Percentiles rank a stretch among this genome's conserved stretches.
Evolutionary conservation across 1,284 basidiomycete species (phyloP).

Genomic region (Malassezia globosa): DNA sequence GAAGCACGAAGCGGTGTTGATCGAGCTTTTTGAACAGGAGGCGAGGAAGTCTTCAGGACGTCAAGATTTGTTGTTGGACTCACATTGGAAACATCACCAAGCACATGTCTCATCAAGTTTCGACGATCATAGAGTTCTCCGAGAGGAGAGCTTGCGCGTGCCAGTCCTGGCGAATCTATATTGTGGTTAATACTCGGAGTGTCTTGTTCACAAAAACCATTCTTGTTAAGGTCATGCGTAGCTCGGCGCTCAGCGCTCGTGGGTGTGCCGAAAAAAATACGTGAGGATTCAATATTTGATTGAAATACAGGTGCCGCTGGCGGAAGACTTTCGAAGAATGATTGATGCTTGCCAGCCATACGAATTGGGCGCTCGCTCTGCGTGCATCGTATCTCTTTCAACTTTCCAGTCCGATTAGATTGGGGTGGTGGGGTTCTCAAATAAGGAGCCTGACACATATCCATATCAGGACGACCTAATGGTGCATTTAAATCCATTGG

Average conservation of each 20-base stretch:
- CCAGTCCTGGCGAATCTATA: constrained; percentile 9
- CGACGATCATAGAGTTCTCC: background rate
- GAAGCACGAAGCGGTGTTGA: background rate
- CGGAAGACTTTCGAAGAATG: background rate
- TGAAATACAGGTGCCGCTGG: constrained; percentile 4
- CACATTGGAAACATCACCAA: constrained; percentile 13
- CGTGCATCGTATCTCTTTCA: too few species aligned
- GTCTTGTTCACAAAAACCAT: background rate
- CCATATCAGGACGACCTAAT: too few species aligned
- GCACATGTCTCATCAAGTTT: constrained; percentile 2
- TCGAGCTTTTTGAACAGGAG: background rate
- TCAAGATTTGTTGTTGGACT: background rate
- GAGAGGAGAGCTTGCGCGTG: constrained; percentile 1
- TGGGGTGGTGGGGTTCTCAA: too few species aligned
- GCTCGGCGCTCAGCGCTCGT: background rate
- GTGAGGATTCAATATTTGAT: background rate
- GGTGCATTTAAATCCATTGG: too few species aligned
- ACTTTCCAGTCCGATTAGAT: too few species aligned
- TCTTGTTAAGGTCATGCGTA: background rate
- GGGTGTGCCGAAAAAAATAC: constrained; percentile 7
- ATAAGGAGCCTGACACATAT: too few species aligned
- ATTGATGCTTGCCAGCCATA: background rate
- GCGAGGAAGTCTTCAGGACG: background rate
- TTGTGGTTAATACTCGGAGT: background rate
- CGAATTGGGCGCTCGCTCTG: background rate